Evolutionary conservation across 179 eudicot genomes (phyloP).

Genomic region (Patellifolia procumbens): DNA sequence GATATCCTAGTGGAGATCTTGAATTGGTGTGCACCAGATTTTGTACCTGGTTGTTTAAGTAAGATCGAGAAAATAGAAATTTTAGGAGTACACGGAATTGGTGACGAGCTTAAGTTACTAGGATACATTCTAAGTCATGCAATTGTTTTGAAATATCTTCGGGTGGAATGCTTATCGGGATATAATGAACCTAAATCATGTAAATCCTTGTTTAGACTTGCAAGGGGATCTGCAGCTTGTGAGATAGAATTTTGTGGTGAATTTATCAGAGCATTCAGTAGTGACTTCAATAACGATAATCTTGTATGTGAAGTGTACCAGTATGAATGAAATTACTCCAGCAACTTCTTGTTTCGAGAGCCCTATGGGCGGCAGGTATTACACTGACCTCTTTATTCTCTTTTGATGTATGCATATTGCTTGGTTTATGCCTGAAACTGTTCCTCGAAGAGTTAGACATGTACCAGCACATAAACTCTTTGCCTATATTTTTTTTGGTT

Average conservation of each 20-base stretch:
- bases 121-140: background rate
- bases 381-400: too few species aligned
- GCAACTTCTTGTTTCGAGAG: too few species aligned
- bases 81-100: too few species aligned
- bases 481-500: background rate
- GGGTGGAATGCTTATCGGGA: too few species aligned
- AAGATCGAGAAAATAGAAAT: background rate
- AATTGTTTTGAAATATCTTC: background rate
- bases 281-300: background rate
- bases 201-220: too few species aligned
- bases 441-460: background rate
- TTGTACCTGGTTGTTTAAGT: background rate
- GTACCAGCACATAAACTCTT: background rate
- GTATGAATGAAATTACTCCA: background rate
- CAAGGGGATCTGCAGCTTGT: too few species aligned
- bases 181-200: too few species aligned
- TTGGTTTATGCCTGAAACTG: background rate
- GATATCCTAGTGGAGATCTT: background rate
- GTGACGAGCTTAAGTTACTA: background rate
- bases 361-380: too few species aligned
- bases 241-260: too few species aligned
- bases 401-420: background rate
- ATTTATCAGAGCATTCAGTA: too few species aligned
- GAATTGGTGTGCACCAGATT: background rate
- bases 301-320: background rate